Conservation (phyloP, 495 filamentous ascomycete species). For the Aspergillus haitiensis region DNA sequence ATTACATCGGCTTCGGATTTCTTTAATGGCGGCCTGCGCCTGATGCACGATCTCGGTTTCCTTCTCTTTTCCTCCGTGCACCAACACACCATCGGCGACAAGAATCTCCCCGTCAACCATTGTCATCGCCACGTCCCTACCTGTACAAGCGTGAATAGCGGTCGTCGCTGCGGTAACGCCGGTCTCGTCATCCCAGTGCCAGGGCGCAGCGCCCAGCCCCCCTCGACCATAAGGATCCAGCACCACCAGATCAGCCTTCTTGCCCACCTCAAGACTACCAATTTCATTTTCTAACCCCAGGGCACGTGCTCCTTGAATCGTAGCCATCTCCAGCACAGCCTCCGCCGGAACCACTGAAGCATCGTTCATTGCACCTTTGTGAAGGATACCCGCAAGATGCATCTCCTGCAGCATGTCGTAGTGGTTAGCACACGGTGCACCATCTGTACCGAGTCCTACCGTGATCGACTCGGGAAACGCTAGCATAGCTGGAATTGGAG, state of each 20-base stretch:
- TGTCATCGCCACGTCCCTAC: constrained; percentile 47
- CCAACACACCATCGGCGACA: constrained; percentile 1
- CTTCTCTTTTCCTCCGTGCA: constrained; percentile 37
- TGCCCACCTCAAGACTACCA: constrained; percentile 53
- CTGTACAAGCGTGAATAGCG: constrained; percentile 50
- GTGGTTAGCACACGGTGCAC: constrained; percentile 53
- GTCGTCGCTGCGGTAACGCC: constrained; percentile 43
- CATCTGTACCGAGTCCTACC: constrained; percentile 49
- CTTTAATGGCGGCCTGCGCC: constrained; percentile 29
- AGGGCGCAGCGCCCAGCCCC: constrained; percentile 14
- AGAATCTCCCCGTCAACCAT: constrained; percentile 46
- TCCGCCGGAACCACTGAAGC: constrained; percentile 47
- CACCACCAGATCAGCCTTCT: constrained; percentile 56
- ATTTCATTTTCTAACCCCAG: constrained; percentile 44
- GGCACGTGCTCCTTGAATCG: constrained; percentile 52
- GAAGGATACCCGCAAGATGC: constrained; percentile 51
- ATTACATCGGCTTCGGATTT: neutral
- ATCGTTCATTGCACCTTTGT: constrained; percentile 47
- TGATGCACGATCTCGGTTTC: constrained; percentile 35
- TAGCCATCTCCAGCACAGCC: constrained; percentile 51
- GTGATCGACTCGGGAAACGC: constrained; percentile 30
- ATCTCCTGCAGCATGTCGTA: constrained; percentile 54
- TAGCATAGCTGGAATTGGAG: constrained; percentile 44
- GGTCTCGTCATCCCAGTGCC: constrained; percentile 21
- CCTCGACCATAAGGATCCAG: constrained; percentile 35